These are phyloP conservation scores for Xylaria sp. DNA, from an alignment of 2,329 filamentous ascomycete genomes.

Conservation along the genomic window DNA sequence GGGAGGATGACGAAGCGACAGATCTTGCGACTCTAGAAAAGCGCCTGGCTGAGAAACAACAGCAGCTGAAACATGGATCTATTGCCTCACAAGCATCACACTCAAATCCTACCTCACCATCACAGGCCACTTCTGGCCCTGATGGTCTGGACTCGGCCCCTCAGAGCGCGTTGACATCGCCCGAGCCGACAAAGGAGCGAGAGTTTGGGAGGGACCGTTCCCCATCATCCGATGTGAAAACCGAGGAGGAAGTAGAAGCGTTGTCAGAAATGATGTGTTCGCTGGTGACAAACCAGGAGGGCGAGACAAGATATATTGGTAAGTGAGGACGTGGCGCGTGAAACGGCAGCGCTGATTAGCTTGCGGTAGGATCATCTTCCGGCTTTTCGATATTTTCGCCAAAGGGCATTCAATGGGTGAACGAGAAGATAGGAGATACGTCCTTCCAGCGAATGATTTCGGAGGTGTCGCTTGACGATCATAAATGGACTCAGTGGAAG, in stretches of 20 bases:
- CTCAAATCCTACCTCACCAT: conserved; percentile 65
- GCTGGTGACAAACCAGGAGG: conserved; percentile 91
- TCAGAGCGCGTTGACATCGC: conserved; percentile 66
- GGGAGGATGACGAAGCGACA: conserved; percentile 86
- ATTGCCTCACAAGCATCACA: conserved; percentile 59
- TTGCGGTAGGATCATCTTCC: conserved; percentile 81
- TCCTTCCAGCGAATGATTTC: conserved; percentile 97
- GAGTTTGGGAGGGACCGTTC: conserved; percentile 56
- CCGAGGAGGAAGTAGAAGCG: conserved; percentile 80
- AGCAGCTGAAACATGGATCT: conserved; percentile 62
- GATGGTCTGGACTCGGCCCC: conserved; percentile 61
- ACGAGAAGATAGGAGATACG: conserved; percentile 94
- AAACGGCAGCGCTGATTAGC: conserved; percentile 8
- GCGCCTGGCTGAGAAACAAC: conserved; percentile 69
- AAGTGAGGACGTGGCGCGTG: conserved; percentile 46
- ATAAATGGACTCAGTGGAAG: conserved; percentile 98
- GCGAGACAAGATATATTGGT: conserved; percentile 97
- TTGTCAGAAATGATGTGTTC: conserved; percentile 99
- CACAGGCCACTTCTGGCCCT: conserved; percentile 57
- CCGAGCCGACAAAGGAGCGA: conserved; percentile 57
- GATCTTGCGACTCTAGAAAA: conserved; percentile 91
- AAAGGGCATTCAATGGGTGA: conserved; percentile 98
- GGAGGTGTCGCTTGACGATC: conserved; percentile 88
- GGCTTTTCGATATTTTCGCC: conserved; percentile 99
- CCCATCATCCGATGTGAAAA: conserved; percentile 56